Conservation (phyloP, 1,284 basidiomycete genomes). For the Cyathus olla region DNA sequence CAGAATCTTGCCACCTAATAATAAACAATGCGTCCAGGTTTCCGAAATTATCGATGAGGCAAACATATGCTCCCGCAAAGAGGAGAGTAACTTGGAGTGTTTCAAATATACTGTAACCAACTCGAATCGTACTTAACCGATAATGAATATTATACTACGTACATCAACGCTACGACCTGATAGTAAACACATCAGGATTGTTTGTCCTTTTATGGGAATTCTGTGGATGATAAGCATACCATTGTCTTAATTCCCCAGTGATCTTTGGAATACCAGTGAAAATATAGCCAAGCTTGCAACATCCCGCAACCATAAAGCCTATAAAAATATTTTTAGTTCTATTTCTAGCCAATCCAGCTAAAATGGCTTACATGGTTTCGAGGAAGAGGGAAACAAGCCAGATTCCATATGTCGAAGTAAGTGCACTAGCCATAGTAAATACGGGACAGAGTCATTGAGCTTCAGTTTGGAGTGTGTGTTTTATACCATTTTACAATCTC, state of each 20-base stretch:
- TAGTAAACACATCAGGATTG: background rate
- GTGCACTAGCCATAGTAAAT: conserved; percentile 1
- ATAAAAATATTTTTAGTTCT: background rate
- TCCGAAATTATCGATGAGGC: conserved; percentile 25
- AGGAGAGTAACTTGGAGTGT: conserved; percentile 22
- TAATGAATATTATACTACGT: background rate
- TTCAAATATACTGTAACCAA: conserved; percentile 14
- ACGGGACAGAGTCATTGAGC: too few species aligned
- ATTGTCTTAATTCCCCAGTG: conserved; percentile 20
- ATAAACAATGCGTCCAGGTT: conserved; percentile 11
- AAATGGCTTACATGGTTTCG: background rate
- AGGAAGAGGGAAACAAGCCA: conserved; percentile 1
- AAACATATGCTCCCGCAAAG: conserved; percentile 20
- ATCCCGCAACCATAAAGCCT: conserved; percentile 31
- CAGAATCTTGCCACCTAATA: conserved; percentile 22
- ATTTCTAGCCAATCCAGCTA: conserved; percentile 1
- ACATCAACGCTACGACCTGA: background rate
- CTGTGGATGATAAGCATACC: conserved; percentile 7
- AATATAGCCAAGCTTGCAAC: conserved; percentile 32
- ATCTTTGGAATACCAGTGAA: conserved; percentile 28
- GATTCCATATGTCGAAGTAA: background rate
- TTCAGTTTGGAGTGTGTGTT: too few species aligned
- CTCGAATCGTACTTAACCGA: background rate
- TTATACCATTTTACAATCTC: too few species aligned
- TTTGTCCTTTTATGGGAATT: too few species aligned